Conservation (phyloP, 176 grass and related monocot species). For the Oryza coarctata region DNA sequence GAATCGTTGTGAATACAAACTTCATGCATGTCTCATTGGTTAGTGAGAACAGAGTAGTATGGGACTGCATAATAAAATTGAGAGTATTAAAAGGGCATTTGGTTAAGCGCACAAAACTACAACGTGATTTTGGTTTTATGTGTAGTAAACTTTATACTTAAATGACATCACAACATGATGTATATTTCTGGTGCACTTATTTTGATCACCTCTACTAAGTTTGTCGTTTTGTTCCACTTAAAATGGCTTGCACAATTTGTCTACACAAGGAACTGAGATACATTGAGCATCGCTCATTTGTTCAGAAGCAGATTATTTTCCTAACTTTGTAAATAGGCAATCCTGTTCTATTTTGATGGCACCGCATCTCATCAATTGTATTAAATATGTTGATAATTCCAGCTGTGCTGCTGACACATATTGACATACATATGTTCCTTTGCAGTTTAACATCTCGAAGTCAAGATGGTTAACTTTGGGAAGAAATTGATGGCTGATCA, state of each 20-base stretch:
- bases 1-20: slow-evolving; percentile 13
- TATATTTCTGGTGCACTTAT: background rate
- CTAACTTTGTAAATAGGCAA: background rate
- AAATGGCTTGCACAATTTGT: background rate
- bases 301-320: background rate
- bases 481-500: slow-evolving; percentile 75
- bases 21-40: background rate
- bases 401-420: slow-evolving; percentile 18
- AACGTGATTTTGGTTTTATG: background rate
- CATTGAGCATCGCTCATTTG: background rate
- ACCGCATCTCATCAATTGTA: background rate
- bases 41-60: background rate
- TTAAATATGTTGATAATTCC: background rate
- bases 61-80: background rate
- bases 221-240: background rate
- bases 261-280: background rate
- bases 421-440: slow-evolving; percentile 14
- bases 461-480: slow-evolving; percentile 90
- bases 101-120: background rate
- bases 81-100: background rate
- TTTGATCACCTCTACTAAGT: background rate
- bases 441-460: slow-evolving; percentile 41
- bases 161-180: background rate
- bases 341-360: background rate
- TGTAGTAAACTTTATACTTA: background rate